Evolutionary conservation across 208 protist genomes (phyloP).

Genomic region (Crithidia brevicula): DNA sequence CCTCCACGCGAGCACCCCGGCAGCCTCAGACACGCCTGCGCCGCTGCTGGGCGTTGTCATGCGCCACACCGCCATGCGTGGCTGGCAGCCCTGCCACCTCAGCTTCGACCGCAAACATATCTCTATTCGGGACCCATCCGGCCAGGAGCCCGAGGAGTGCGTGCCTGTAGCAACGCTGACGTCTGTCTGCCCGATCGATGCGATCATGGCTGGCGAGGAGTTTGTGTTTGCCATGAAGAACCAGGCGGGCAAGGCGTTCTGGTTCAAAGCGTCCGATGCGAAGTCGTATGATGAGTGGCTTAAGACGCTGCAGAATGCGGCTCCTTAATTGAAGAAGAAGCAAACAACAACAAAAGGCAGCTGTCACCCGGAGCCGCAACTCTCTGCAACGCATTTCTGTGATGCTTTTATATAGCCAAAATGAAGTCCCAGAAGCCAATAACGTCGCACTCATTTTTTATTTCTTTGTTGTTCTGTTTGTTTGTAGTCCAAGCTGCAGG

Average conservation of each 20-base stretch:
- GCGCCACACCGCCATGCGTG: conserved; percentile 74
- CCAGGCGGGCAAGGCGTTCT: conserved; percentile 80
- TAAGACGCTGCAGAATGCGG: conserved; percentile 59
- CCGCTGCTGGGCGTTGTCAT: conserved; percentile 50
- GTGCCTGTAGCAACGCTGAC: conserved; percentile 66
- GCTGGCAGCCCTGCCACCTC: conserved; percentile 86
- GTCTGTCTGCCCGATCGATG: conserved; percentile 87
- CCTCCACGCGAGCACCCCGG: conserved; percentile 33
- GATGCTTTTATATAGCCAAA: too few relatives aligned
- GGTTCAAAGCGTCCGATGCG: conserved; percentile 66
- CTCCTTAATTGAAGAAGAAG: conserved; percentile 28
- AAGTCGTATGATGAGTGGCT: conserved; percentile 68
- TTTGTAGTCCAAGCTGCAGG: too few relatives aligned
- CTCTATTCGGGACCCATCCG: conserved; percentile 40
- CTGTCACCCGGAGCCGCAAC: too few relatives aligned
- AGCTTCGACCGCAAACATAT: conserved; percentile 52
- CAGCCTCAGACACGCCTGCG: conserved; percentile 28
- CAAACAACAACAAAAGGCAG: background rate
- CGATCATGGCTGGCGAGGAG: conserved; percentile 64
- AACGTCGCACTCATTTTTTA: conserved; percentile 19
- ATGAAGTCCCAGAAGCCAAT: too few relatives aligned
- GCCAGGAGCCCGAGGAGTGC: conserved; percentile 46
- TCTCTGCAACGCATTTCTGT: too few relatives aligned
- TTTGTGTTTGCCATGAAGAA: conserved; percentile 90
- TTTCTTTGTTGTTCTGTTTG: conserved; percentile 14